Percentiles rank a stretch among this genome's conserved stretches.
These are phyloP conservation scores for Candida tunisiensis DNA, from an alignment of 1,139 yeast genomes.

Conservation along the genomic window DNA sequence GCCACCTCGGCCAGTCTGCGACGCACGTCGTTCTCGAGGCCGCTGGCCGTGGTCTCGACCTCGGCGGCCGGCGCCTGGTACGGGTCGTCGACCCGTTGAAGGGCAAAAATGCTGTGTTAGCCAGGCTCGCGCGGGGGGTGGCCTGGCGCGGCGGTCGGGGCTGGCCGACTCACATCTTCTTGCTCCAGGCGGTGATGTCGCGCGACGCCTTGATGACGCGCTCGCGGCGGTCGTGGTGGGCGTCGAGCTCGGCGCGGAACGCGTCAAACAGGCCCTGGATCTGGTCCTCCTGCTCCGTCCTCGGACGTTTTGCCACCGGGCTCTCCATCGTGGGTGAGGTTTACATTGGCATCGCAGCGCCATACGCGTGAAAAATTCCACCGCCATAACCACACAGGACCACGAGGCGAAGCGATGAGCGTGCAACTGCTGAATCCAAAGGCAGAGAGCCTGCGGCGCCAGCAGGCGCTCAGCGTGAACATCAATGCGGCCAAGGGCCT, in stretches of 20 bases:
- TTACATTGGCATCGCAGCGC: too few relatives aligned
- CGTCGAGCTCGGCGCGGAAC: slow-evolving; percentile 5
- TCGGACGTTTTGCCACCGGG: neutral
- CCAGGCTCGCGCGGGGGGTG: too few relatives aligned
- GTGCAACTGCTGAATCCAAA: slow-evolving; percentile 89
- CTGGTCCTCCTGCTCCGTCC: too few relatives aligned
- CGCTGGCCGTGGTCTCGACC: neutral
- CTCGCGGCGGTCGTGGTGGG: slow-evolving; percentile 22
- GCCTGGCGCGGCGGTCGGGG: too few relatives aligned
- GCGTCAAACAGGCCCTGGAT: neutral
- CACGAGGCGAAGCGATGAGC: slow-evolving; percentile 14
- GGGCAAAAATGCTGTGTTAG: slow-evolving; percentile 17
- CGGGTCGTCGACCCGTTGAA: slow-evolving; percentile 14
- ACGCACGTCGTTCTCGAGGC: slow-evolving; percentile 2
- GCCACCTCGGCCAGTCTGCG: slow-evolving; percentile 5
- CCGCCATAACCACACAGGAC: neutral
- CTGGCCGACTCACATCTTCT: slow-evolving; percentile 19
- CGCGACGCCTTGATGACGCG: slow-evolving; percentile 22
- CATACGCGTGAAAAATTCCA: too few relatives aligned
- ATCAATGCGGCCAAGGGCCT: slow-evolving; percentile 94
- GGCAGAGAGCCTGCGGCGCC: slow-evolving; percentile 88
- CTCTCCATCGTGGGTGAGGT: neutral
- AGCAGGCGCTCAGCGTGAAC: slow-evolving; percentile 90
- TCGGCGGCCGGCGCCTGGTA: slow-evolving; percentile 1
- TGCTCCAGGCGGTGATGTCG: slow-evolving; percentile 24